A percentile compares a stretch with the other conserved stretches of the same genome.
phyloP scores from a whole-genome alignment of 2,329 filamentous ascomycete genomes.

The Diplodia corticola region DNA sequence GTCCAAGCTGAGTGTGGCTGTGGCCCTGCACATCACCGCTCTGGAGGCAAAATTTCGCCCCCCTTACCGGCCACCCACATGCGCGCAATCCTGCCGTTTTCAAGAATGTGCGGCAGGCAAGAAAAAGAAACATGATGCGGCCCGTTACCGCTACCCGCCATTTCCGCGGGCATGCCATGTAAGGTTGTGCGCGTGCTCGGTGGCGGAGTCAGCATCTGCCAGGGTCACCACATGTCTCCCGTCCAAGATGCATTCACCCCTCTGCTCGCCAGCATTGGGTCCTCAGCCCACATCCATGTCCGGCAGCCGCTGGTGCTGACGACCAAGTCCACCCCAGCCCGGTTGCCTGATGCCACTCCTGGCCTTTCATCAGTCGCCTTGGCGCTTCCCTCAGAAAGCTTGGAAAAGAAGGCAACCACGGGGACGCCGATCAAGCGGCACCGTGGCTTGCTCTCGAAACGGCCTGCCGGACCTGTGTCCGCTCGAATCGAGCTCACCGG shows the following conservation, averaged over 20 bases:
- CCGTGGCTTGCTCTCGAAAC: conserved; percentile 13
- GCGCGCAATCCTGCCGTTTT: background rate
- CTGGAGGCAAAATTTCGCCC: conserved; percentile 4
- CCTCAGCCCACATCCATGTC: background rate
- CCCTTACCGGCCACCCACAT: conserved; percentile 8
- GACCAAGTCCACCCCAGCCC: background rate
- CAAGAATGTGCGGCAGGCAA: background rate
- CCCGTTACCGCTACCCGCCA: background rate
- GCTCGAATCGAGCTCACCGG: background rate
- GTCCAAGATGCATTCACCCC: background rate
- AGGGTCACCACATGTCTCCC: background rate
- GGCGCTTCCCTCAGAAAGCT: background rate
- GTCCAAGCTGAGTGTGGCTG: conserved; percentile 15
- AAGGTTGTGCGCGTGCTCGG: background rate
- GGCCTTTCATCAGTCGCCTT: background rate
- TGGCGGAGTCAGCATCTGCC: conserved; percentile 7
- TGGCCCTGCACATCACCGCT: background rate
- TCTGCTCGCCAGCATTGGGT: background rate
- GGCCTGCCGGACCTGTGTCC: background rate
- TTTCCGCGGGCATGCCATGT: too few relatives aligned
- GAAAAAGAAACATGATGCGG: background rate
- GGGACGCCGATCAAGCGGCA: conserved; percentile 10
- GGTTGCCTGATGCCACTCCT: background rate
- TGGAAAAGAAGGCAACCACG: conserved; percentile 17
- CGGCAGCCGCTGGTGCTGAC: conserved; percentile 10